Evolutionary conservation across 352 stramenopile species (phyloP).

Genomic region (Phytopythium mirpurense): DNA sequence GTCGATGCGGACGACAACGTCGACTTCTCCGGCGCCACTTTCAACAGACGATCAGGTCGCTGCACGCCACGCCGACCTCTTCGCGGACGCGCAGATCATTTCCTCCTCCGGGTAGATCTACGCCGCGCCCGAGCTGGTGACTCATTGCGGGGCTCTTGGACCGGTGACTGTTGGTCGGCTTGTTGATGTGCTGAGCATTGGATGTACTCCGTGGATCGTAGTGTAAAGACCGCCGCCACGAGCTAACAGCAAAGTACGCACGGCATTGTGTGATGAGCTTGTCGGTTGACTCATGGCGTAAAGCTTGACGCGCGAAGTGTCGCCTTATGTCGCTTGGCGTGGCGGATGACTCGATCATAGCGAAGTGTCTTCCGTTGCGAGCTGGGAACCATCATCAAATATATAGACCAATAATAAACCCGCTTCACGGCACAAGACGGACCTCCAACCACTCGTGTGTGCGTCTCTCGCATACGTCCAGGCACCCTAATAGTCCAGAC

Average conservation of each 20-base stretch:
- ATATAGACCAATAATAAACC: not conserved
- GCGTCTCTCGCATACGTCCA: not conserved
- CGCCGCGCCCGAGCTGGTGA: slow-evolving; percentile 2
- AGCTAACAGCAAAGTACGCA: too few relatives aligned
- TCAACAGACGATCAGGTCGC: slow-evolving; percentile 31
- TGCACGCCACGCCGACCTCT: slow-evolving; percentile 37
- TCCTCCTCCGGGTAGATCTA: slow-evolving; percentile 50
- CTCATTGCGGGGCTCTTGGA: slow-evolving; percentile 7
- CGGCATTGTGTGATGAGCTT: too few relatives aligned
- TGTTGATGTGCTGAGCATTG: slow-evolving; percentile 28
- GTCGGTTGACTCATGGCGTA: not conserved
- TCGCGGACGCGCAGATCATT: slow-evolving; percentile 40
- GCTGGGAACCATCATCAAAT: too few relatives aligned
- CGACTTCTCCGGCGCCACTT: slow-evolving; percentile 50
- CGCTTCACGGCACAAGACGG: not conserved
- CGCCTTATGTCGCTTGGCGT: too few relatives aligned
- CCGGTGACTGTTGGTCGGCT: slow-evolving; percentile 31
- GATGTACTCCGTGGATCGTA: too few relatives aligned
- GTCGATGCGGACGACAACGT: slow-evolving; percentile 29
- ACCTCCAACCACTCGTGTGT: too few relatives aligned
- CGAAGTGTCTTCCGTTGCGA: too few relatives aligned
- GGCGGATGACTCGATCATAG: too few relatives aligned
- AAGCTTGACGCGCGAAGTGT: too few relatives aligned
- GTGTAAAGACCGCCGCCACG: too few relatives aligned
- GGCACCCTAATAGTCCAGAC: not conserved